These are phyloP conservation scores for Saccharomycopsis fibuligera DNA, from an alignment of 805 yeast genomes.

Conservation along the genomic window DNA sequence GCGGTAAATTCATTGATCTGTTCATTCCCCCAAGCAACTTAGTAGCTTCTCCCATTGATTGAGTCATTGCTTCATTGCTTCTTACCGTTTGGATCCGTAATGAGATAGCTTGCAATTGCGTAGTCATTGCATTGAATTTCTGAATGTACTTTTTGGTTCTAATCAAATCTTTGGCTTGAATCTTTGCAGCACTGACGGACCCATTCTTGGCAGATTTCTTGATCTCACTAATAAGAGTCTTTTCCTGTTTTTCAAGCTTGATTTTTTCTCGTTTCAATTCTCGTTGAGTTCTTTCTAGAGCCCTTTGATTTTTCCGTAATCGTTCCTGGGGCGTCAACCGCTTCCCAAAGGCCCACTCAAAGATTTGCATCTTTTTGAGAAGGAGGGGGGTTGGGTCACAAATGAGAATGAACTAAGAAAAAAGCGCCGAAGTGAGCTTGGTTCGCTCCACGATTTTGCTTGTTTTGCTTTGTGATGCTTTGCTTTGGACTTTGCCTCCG, in stretches of 20 bases:
- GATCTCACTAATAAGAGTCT: conserved; percentile 76
- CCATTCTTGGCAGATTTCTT: conserved; percentile 88
- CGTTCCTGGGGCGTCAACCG: conserved; percentile 90
- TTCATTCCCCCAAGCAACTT: conserved; percentile 81
- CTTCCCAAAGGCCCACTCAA: conserved; percentile 96
- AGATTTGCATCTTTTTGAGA: conserved; percentile 47
- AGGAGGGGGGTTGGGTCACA: too few relatives aligned
- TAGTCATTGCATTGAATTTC: conserved; percentile 88
- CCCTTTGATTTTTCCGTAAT: conserved; percentile 90
- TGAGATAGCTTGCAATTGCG: conserved; percentile 92
- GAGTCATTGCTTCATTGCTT: conserved; percentile 91
- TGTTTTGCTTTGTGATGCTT: too few relatives aligned
- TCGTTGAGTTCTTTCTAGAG: conserved; percentile 88
- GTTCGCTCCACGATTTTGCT: too few relatives aligned
- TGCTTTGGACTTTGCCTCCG: too few relatives aligned
- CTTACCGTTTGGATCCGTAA: conserved; percentile 87
- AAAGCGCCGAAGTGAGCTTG: too few relatives aligned
- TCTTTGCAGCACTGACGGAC: conserved; percentile 81
- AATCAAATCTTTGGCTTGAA: conserved; percentile 92
- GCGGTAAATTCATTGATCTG: conserved; percentile 83
- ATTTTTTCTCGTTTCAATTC: conserved; percentile 84
- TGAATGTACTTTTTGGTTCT: conserved; percentile 76
- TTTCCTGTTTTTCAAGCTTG: conserved; percentile 87
- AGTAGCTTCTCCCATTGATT: conserved; percentile 92
- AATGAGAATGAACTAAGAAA: too few relatives aligned